Conservation (phyloP, 2,329 filamentous ascomycete species). For the Talaromyces pinophilus region DNA sequence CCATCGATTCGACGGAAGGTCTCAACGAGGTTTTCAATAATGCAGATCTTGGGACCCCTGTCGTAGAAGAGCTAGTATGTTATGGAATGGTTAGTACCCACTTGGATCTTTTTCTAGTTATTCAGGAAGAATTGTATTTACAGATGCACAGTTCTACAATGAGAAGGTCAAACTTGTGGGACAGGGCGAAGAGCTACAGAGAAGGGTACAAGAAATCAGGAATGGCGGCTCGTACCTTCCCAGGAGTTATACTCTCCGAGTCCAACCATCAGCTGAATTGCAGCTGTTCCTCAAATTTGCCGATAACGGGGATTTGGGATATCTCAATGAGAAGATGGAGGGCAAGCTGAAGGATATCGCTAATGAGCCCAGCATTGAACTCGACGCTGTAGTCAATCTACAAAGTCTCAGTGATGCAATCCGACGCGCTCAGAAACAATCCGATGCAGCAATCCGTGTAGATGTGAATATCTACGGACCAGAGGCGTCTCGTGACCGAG, state of each 20-base stretch:
- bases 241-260: neutral
- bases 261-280: neutral
- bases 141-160: conserved; percentile 2
- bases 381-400: conserved; percentile 15
- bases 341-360: neutral
- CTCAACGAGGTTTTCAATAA: neutral
- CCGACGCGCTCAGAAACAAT: neutral
- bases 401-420: conserved; percentile 1
- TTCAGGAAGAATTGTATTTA: neutral
- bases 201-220: neutral
- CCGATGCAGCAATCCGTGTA: conserved; percentile 3
- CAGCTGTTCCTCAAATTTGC: conserved; percentile 8
- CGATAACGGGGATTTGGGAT: conserved; percentile 5
- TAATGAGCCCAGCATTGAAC: neutral
- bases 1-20: neutral
- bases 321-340: conserved; percentile 11
- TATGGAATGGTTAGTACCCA: conserved; percentile 9
- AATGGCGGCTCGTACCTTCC: neutral
- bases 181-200: conserved; percentile 4
- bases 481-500: neutral
- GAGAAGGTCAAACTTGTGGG: conserved; percentile 15
- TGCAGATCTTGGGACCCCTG: neutral
- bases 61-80: neutral
- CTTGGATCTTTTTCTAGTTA: neutral
- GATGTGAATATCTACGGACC: conserved; percentile 17